phyloP scores from a whole-genome alignment of 345 rosid species.

The Brassica cretica region DNA sequence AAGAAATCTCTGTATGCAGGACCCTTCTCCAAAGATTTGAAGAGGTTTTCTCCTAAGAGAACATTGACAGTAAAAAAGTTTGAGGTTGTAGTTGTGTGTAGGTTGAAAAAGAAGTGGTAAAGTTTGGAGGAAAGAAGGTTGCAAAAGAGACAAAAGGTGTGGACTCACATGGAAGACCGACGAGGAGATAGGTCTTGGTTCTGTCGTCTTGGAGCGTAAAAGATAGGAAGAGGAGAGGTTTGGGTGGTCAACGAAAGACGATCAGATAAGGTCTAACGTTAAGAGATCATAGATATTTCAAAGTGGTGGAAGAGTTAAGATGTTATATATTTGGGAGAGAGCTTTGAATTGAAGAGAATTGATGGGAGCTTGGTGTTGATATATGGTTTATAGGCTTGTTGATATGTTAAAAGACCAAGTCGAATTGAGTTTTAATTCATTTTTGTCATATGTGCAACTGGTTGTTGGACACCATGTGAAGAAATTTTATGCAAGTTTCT shows the following conservation, averaged over 20 bases:
- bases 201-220: conserved; percentile 49
- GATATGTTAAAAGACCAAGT: conserved; percentile 30
- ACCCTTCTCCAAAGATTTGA: conserved; percentile 61
- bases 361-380: conserved; percentile 50
- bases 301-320: conserved; percentile 47
- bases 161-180: conserved; percentile 33
- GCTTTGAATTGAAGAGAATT: conserved; percentile 59
- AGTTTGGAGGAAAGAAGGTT: conserved; percentile 36
- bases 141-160: conserved; percentile 11
- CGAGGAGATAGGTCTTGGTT: conserved; percentile 45
- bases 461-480: not conserved
- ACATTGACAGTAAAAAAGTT: not conserved
- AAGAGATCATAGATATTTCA: conserved; percentile 36
- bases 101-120: conserved; percentile 38
- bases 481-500: not conserved
- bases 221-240: conserved; percentile 49
- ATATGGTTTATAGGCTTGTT: conserved; percentile 49
- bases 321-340: conserved; percentile 62
- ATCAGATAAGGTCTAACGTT: conserved; percentile 13
- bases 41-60: conserved; percentile 42
- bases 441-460: not conserved
- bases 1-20: conserved; percentile 46
- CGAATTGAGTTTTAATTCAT: not conserved
- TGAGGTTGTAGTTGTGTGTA: conserved; percentile 35
- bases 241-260: conserved; percentile 44